Base-by-base conservation (phyloP, 441 rosid species). In the Gossypium laxum region DNA sequence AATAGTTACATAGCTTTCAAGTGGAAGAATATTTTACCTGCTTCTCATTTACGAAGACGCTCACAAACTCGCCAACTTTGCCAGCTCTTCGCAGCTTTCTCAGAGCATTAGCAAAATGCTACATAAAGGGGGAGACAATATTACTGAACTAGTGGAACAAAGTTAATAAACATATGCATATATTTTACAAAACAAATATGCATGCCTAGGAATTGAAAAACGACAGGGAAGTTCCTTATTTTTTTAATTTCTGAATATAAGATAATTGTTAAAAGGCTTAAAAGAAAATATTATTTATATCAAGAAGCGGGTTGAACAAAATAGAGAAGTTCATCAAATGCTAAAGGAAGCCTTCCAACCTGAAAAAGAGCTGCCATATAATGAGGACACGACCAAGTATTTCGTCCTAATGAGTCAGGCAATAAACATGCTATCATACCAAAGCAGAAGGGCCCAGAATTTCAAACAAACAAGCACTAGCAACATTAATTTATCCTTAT, bases 11-110 rank as follows among this genome's bases (percentile, higher is more conserved):
- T 7, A 70, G 57, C 47, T 52, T 41, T 3, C 4, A 48, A 41
- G 43, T 18, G 63, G 34, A 48, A 76, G 50, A 72, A 79, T 24
- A 75, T 75, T 64, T 45, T 83, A 94, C 98, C 96, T 94, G 98
- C 83, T 92, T 94, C 83, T 88, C 98, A 72, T 94, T 89, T 60
- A 88, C 87, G 82, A 88, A 94, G 74, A 94, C 82, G 64, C 90
- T 86, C 45, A 94, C 93, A 80, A 94, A 94, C 78, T 94, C 97
- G 54, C 99, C 94, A 74, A 94, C 79, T 86, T 85, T 86, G 18
- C 97, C 97, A 76, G 92, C 87, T 87, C 99, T 86, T 65, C 98
- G 93, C 77, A 92, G 80, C 83, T 81, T 87, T 82, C 98, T 89
- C 82, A 92, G 74, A 30, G 83, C 83, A 74, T 74, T 70, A 70